These are phyloP conservation scores for Cryptococcus sp. DNA, from an alignment of 1,284 basidiomycete genomes.

Conservation along the genomic window DNA sequence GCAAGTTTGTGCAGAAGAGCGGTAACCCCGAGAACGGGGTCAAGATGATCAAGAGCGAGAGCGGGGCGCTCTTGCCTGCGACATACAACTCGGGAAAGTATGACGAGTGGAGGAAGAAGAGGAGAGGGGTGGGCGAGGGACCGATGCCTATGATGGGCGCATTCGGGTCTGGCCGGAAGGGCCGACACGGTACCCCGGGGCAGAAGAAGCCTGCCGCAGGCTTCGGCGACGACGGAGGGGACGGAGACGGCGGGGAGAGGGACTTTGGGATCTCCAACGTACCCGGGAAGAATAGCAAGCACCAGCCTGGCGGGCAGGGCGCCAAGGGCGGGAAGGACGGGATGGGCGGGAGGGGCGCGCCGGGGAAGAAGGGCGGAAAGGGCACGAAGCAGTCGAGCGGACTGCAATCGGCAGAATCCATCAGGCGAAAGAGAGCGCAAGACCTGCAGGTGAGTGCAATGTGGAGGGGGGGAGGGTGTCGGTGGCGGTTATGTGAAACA, in stretches of 20 bases:
- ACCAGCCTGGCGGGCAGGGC: neutral
- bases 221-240: too few species aligned
- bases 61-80: conserved; percentile 86
- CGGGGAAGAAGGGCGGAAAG: conserved; percentile 1
- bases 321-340: neutral
- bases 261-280: neutral
- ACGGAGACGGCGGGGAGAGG: neutral
- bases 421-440: neutral
- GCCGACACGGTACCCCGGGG: neutral
- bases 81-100: conserved; percentile 89
- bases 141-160: neutral
- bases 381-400: conserved; percentile 2
- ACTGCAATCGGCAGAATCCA: neutral
- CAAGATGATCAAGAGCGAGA: conserved; percentile 91
- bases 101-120: conserved; percentile 76
- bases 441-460: neutral
- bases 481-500: too few species aligned
- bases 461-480: too few species aligned
- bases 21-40: conserved; percentile 77
- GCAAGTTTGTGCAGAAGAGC: conserved; percentile 80
- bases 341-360: neutral
- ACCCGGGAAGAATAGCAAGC: neutral
- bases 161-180: neutral
- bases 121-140: neutral
- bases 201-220: neutral